A percentile compares a stretch with the other conserved stretches of the same genome.
These are phyloP conservation scores for Ceriops zippeliana DNA, from an alignment of 345 rosid genomes.

Conservation along the genomic window DNA sequence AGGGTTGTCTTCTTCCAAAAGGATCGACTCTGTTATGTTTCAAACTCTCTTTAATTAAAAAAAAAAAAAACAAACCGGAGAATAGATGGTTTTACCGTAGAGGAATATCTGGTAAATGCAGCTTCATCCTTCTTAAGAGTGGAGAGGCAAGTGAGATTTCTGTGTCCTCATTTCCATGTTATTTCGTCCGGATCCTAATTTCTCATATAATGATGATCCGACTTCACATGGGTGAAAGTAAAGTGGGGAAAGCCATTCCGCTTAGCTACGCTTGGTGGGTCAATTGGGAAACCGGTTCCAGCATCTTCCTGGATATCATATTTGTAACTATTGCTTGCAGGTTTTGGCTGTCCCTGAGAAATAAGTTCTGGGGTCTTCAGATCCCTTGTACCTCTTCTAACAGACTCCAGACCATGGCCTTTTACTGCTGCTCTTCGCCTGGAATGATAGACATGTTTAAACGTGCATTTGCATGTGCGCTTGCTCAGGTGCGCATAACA, in stretches of 20 bases:
- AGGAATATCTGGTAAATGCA: slow-evolving; percentile 22
- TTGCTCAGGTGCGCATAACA: too few species aligned
- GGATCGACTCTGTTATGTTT: background rate
- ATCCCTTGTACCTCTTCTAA: slow-evolving; percentile 57
- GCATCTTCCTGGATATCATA: slow-evolving; percentile 40
- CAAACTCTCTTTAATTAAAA: background rate
- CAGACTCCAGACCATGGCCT: slow-evolving; percentile 63
- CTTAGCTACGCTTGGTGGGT: slow-evolving; percentile 27
- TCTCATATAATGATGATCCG: slow-evolving; percentile 30
- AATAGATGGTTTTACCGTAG: slow-evolving; percentile 32
- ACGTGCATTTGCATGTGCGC: background rate
- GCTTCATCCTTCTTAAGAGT: slow-evolving; percentile 32
- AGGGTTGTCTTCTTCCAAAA: background rate
- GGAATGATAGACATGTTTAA: slow-evolving; percentile 21
- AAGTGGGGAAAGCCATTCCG: slow-evolving; percentile 30
- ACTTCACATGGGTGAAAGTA: slow-evolving; percentile 44
- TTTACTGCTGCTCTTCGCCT: slow-evolving; percentile 57
- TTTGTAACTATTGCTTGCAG: slow-evolving; percentile 33
- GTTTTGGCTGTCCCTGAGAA: slow-evolving; percentile 43
- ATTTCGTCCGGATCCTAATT: slow-evolving; percentile 24
- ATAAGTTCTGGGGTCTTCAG: slow-evolving; percentile 61
- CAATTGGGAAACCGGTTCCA: slow-evolving; percentile 44
- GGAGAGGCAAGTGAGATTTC: slow-evolving; percentile 25
- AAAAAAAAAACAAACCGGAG: background rate
- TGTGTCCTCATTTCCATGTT: slow-evolving; percentile 24